Evolutionary conservation across 2,329 filamentous ascomycete species (phyloP), one percentile per base, ranked within the genome.

Genomic region (Sporothrix protearum): DNA sequence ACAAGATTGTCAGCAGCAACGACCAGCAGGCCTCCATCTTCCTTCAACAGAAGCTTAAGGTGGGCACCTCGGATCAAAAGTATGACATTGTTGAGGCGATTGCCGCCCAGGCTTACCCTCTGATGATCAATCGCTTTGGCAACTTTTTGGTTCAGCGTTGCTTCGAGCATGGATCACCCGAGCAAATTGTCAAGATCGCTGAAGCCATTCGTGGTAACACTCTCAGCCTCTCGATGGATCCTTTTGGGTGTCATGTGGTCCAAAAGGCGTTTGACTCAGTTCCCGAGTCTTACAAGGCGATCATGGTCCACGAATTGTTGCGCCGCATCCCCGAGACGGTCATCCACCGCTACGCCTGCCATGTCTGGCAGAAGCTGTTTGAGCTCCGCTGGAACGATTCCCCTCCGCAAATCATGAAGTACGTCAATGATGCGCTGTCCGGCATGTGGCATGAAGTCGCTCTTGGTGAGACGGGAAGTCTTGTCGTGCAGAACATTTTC

Each of bases 391-490:
- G 96, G 96, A 93, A 90, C 74, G 92, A 94, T 77, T 92, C 94
- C 51, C 96, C 96, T 55, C 96, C 96, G 30, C 94, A 97, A 81
- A 97, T 99, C 82, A 99, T 99, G 96, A 92, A 92, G 78, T 97
- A 93, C 77, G 96, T 99, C 82, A 99, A 99, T 78, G 94, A 98
- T 76, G 92, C 96, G 73, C 87, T 99, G 70, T 88, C 89, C 72
- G 95, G 95, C 73, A 98, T 98, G 94, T 99, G 96, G 96, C 94
- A 98, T 78, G 95, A 99, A 78, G 96, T 99, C 74, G 96, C 96
- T 28, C 85, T 98, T 69, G 96, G 96, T 47, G 96, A 99, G 84
- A 99, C 96, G 12, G 96, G 96, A 73, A 99, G 96, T 80, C 86
- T 99, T 76, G 96, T 99, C 61, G 96, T 99, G 66, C 96, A 99